Conservation (phyloP, 208 protist species). For the Tritrichomonas foetus region DNA sequence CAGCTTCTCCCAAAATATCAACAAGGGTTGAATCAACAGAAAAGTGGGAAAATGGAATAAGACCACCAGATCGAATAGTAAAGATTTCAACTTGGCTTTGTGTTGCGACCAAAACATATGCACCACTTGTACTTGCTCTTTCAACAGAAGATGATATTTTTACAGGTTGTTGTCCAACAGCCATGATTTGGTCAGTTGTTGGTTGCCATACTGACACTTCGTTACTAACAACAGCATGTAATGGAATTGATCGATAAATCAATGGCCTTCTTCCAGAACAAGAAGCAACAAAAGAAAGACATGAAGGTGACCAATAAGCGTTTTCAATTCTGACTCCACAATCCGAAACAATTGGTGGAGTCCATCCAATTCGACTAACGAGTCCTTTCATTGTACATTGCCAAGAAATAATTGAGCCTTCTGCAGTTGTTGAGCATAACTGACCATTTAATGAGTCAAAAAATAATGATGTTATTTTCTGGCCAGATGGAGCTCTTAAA, state of each 20-base stretch:
- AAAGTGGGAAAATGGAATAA: not conserved
- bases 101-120: not conserved
- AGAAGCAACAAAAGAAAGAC: not conserved
- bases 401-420: slow-evolving; percentile 30
- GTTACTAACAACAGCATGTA: not conserved
- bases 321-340: not conserved
- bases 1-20: not conserved
- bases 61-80: not conserved
- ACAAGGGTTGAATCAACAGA: not conserved
- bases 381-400: slow-evolving; percentile 16
- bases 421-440: not conserved
- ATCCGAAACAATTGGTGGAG: not conserved
- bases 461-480: not conserved
- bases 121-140: not conserved
- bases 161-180: not conserved
- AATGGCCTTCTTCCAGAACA: not conserved
- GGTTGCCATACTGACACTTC: slow-evolving; percentile 6
- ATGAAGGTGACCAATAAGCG: not conserved
- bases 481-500: not conserved
- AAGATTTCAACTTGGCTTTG: not conserved
- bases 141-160: slow-evolving; percentile 34
- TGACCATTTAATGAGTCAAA: not conserved
- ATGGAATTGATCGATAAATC: not conserved
- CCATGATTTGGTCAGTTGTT: not conserved
- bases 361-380: not conserved